Base-by-base conservation (phyloP, 345 rosid genomes). In the Aquilaria malaccensis region DNA sequence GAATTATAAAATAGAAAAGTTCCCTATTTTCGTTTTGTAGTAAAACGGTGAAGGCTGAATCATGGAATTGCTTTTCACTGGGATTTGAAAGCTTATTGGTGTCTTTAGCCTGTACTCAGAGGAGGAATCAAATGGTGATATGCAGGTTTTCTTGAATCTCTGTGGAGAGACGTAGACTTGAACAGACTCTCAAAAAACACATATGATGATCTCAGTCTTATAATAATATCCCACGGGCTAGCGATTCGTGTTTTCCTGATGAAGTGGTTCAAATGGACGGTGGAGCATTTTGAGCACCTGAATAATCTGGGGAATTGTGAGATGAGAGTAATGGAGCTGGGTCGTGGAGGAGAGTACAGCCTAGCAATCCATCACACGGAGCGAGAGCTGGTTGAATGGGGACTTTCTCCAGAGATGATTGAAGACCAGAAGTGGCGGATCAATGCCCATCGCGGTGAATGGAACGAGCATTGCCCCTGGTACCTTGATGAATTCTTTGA, bases 231-330 rank as follows among this genome's bases (percentile, higher is more conserved):
- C 3, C 97, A 91, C 30, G 97, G 97, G 10, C 74, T 91, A 65
- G 77, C 99, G 2, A 70, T 80, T 0, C 88, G 96, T 0, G 96
- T 95, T 13, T 91, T 95, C 83, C 87, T 95, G 55, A 88, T 88
- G 99, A 95, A 91, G 73, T 95, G 99, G 99, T 91, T 91, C 75
- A 88, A 91, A 75, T 91, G 99, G 97, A 85, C 87, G 0, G 96
- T 95, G 1, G 89, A 88, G 58, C 97, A 91, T 59, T 88, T 91
- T 5, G 97, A 95, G 74, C 73, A 2, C 14, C 72, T 95, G 37
- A 88, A 86, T 69, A 95, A 95, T 74, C 83, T 60, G 0, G 89
- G 78, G 4, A 95, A 91, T 72, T 91, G 95, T 22, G 97, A 71
- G 80, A 56, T 66, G 56, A 79, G 97, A 10, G 90, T 88, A 41